A percentile compares a stretch with the other conserved stretches of the same genome.
These are phyloP conservation scores for Fusarium veterinarium DNA, from an alignment of 2,329 filamentous ascomycete genomes.

Conservation along the genomic window DNA sequence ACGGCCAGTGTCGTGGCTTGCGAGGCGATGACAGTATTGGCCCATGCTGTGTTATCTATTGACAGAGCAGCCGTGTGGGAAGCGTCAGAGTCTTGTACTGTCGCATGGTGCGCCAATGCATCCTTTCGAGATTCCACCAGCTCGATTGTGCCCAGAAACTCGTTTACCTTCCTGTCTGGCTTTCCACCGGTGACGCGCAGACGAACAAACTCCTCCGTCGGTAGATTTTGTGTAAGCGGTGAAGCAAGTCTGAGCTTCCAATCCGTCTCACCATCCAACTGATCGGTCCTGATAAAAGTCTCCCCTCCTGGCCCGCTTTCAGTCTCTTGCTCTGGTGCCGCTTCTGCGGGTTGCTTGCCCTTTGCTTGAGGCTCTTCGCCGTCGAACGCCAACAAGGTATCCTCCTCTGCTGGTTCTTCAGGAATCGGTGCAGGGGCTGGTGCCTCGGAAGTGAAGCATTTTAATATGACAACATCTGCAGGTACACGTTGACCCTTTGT, in stretches of 20 bases:
- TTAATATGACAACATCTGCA: constrained; percentile 92
- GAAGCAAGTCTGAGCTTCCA: constrained; percentile 96
- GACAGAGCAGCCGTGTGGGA: constrained; percentile 77
- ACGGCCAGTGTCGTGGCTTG: constrained; percentile 89
- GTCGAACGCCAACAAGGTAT: constrained; percentile 57
- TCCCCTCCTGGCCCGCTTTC: constrained; percentile 73
- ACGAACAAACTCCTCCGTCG: constrained; percentile 76
- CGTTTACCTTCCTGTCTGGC: constrained; percentile 93
- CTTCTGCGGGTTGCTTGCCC: constrained; percentile 50
- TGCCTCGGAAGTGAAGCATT: constrained; percentile 76
- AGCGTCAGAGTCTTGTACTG: constrained; percentile 50
- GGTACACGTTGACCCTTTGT: constrained; percentile 93
- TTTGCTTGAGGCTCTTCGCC: constrained; percentile 50
- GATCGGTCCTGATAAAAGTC: constrained; percentile 96
- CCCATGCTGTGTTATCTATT: constrained; percentile 99
- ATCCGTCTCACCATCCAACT: constrained; percentile 96
- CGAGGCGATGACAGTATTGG: constrained; percentile 95
- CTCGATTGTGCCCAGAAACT: constrained; percentile 91
- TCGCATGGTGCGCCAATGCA: constrained; percentile 57
- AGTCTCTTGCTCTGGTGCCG: constrained; percentile 40
- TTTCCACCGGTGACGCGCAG: constrained; percentile 84
- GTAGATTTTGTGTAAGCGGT: constrained; percentile 82
- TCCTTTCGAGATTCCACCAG: constrained; percentile 68
- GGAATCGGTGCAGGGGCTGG: constrained; percentile 45
- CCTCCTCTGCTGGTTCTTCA: constrained; percentile 51